These are phyloP conservation scores for Tricholoma saponaceum DNA, from an alignment of 768 basidiomycete genomes.

Conservation along the genomic window DNA sequence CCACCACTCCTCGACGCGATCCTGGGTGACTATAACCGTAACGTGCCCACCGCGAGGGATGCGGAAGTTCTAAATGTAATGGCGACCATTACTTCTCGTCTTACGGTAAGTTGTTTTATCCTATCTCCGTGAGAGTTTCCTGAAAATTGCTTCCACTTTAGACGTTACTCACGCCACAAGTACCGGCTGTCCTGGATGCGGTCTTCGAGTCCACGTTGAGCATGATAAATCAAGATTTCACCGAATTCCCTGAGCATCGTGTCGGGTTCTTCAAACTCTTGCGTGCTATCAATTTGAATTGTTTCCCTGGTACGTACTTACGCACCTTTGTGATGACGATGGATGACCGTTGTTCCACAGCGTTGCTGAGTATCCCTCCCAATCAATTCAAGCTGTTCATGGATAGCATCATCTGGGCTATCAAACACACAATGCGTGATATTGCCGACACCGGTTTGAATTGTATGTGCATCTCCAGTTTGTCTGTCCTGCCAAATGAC, in stretches of 20 bases:
- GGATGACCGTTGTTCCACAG: conserved; percentile 31
- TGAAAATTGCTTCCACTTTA: conserved; percentile 30
- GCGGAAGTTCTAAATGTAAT: conserved; percentile 97
- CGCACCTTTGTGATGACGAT: not conserved
- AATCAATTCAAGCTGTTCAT: conserved; percentile 95
- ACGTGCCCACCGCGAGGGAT: conserved; percentile 90
- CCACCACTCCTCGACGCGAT: conserved; percentile 76
- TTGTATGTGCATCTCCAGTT: conserved; percentile 37
- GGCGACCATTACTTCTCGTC: conserved; percentile 85
- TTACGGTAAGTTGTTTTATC: conserved; percentile 81
- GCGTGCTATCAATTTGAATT: conserved; percentile 85
- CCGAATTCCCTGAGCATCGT: conserved; percentile 97
- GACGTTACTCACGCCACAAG: conserved; percentile 86
- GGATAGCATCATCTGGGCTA: conserved; percentile 98
- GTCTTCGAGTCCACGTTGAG: conserved; percentile 95
- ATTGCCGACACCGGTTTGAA: conserved; percentile 90
- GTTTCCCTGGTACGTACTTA: conserved; percentile 77
- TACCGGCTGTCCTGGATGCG: conserved; percentile 91
- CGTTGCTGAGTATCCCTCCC: conserved; percentile 80
- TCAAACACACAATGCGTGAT: conserved; percentile 99
- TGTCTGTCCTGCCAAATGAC: not conserved
- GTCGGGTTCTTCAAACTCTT: conserved; percentile 95
- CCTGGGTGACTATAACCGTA: too few relatives aligned
- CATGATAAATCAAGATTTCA: conserved; percentile 99
- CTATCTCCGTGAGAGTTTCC: too few relatives aligned